Conservation (phyloP, 1,139 yeast genomes). For the Chernovozyma aurita region DNA sequence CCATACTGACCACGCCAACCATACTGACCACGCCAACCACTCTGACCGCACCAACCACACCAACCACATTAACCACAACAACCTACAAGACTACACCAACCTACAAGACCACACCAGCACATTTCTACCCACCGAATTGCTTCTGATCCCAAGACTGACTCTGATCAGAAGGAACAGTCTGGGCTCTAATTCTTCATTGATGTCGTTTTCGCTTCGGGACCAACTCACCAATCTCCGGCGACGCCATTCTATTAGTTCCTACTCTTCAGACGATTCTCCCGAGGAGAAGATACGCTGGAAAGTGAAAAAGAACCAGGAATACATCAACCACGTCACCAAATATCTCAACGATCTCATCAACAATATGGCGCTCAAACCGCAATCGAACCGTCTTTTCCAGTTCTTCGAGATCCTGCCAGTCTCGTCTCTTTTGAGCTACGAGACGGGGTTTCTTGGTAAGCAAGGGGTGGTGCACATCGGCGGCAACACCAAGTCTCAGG, state of each 20-base stretch:
- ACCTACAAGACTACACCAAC: not conserved
- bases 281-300: slow-evolving; percentile 9
- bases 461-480: slow-evolving; percentile 82
- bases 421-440: slow-evolving; percentile 78
- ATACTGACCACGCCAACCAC: not conserved
- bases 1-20: not conserved
- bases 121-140: not conserved
- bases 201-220: not conserved
- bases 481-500: slow-evolving; percentile 81
- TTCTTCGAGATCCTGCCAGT: slow-evolving; percentile 89
- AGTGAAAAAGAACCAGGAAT: slow-evolving; percentile 30
- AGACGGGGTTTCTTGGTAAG: slow-evolving; percentile 77
- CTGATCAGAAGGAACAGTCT: not conserved
- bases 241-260: not conserved
- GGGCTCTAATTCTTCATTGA: not conserved
- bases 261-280: not conserved
- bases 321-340: slow-evolving; percentile 44
- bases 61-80: not conserved
- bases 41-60: not conserved
- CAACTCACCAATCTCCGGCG: not conserved
- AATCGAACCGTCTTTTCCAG: slow-evolving; percentile 75
- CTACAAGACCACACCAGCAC: not conserved
- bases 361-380: slow-evolving; percentile 51
- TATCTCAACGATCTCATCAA: slow-evolving; percentile 63
- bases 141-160: not conserved